Conservation (phyloP, 495 filamentous ascomycete species). For the Talaromyces borbonicus region DNA sequence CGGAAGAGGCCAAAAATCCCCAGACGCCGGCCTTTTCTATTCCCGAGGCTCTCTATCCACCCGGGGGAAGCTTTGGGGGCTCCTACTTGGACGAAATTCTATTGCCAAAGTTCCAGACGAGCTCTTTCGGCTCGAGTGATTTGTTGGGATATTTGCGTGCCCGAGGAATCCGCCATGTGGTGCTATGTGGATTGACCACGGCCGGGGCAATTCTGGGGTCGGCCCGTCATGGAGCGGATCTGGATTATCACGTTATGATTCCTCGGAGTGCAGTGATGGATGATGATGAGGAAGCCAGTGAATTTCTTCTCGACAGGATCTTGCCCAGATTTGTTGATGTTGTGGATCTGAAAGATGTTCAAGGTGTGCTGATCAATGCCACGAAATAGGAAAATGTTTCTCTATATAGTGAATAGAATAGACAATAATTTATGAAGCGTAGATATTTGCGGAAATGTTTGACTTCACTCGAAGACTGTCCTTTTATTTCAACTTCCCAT, state of each 20-base stretch:
- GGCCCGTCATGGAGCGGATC: slow-evolving; percentile 3
- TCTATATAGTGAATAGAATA: background rate
- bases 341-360: slow-evolving; percentile 2
- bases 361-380: background rate
- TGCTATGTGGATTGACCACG: slow-evolving; percentile 3
- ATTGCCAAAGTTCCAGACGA: slow-evolving; percentile 5
- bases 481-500: too few species aligned
- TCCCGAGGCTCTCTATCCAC: slow-evolving; percentile 1
- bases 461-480: too few species aligned
- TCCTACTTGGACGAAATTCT: slow-evolving; percentile 2
- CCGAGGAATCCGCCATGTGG: slow-evolving; percentile 3
- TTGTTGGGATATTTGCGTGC: slow-evolving; percentile 3
- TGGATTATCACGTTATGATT: slow-evolving; percentile 4
- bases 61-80: slow-evolving; percentile 1
- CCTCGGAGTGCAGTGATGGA: slow-evolving; percentile 3
- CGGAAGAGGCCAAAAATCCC: slow-evolving; percentile 1
- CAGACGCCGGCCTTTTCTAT: slow-evolving; percentile 1
- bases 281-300: slow-evolving; percentile 2
- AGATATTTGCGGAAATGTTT: too few species aligned
- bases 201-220: slow-evolving; percentile 3
- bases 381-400: background rate
- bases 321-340: slow-evolving; percentile 5
- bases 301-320: background rate
- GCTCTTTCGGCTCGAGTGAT: slow-evolving; percentile 5
- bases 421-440: background rate